Percentiles rank a stretch among this genome's conserved stretches.
Conservation (phyloP, 2,329 filamentous ascomycete genomes). For the Periconia sp. region DNA sequence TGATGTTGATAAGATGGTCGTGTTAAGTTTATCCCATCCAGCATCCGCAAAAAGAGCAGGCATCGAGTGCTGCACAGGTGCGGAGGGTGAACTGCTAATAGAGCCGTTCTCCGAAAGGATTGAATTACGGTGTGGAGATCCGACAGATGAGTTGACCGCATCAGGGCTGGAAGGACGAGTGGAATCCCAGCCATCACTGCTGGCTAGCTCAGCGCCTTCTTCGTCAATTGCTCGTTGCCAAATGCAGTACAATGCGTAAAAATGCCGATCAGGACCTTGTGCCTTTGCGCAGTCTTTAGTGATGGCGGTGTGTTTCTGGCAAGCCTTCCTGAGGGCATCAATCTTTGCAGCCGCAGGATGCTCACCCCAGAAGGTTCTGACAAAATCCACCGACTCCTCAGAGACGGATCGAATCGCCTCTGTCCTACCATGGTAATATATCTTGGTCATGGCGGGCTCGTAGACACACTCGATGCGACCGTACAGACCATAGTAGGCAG, state of each 20-base stretch:
- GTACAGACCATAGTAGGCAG: conserved; percentile 96
- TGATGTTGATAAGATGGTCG: conserved; percentile 92
- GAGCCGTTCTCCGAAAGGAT: conserved; percentile 57
- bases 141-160: conserved; percentile 54
- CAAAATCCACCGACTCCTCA: conserved; percentile 82
- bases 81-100: conserved; percentile 59
- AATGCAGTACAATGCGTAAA: conserved; percentile 92
- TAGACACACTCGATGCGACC: conserved; percentile 94
- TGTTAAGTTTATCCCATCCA: conserved; percentile 96
- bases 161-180: conserved; percentile 60
- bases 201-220: conserved; percentile 61
- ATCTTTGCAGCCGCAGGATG: conserved; percentile 83
- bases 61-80: conserved; percentile 55
- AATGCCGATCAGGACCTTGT: conserved; percentile 87
- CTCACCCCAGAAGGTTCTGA: conserved; percentile 94
- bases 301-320: conserved; percentile 77
- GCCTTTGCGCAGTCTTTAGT: conserved; percentile 89
- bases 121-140: conserved; percentile 63
- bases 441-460: conserved; percentile 97
- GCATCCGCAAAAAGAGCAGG: conserved; percentile 84
- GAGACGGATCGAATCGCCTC: conserved; percentile 91
- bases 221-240: conserved; percentile 91
- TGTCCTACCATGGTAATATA: conserved; percentile 89
- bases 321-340: conserved; percentile 81
- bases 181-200: conserved; percentile 59